Conservation (phyloP, 371 early-diverging fungal genomes). For the Sporodiniella umbellata region DNA sequence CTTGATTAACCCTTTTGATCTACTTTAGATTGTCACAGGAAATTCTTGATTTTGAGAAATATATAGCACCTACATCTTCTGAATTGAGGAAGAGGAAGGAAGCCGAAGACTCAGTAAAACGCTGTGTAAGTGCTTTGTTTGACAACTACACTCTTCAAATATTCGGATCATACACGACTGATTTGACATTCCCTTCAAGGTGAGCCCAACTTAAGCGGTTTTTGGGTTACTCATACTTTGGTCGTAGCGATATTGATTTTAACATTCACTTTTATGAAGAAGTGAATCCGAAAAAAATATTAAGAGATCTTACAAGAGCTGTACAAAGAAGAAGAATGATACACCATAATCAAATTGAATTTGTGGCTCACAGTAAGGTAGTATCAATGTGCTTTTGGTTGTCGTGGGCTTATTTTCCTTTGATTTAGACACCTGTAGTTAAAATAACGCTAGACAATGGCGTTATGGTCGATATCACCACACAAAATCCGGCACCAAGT, state of each 20-base stretch:
- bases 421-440: conserved; percentile 14
- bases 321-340: background rate
- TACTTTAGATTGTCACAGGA: conserved; percentile 17
- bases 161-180: conserved; percentile 22
- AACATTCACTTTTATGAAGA: conserved; percentile 8
- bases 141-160: conserved; percentile 1
- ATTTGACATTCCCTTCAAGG: conserved; percentile 23
- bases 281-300: background rate
- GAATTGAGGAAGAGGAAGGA: conserved; percentile 9
- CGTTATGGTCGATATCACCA: conserved; percentile 16
- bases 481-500: conserved; percentile 15
- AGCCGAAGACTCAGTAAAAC: background rate
- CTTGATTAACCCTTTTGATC: too few relatives aligned
- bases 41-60: conserved; percentile 22
- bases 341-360: background rate
- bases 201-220: background rate
- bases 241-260: conserved; percentile 22
- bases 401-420: too few relatives aligned
- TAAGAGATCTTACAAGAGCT: background rate
- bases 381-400: background rate
- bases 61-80: conserved; percentile 16
- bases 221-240: background rate
- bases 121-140: background rate
- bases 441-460: conserved; percentile 1
- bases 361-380: background rate